Conservation (phyloP, 2,329 filamentous ascomycete species). For the Lecanosticta acicola region DNA sequence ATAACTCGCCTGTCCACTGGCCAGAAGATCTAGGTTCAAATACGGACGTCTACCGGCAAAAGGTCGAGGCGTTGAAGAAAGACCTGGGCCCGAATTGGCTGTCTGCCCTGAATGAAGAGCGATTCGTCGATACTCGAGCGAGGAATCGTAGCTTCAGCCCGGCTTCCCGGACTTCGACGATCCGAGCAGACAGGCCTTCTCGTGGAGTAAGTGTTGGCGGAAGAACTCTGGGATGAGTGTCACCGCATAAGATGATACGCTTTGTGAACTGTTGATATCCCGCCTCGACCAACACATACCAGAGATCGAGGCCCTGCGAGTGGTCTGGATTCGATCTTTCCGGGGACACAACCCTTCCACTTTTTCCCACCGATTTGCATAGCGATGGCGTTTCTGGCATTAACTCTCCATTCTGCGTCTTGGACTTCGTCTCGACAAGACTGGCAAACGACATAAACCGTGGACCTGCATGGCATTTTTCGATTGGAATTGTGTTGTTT, state of each 20-base stretch:
- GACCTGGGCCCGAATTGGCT: conserved; percentile 86
- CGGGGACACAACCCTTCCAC: background rate
- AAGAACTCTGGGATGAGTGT: conserved; percentile 29
- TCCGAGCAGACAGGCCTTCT: conserved; percentile 20
- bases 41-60: conserved; percentile 62
- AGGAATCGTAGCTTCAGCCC: conserved; percentile 25
- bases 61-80: conserved; percentile 77
- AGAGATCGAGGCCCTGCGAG: too few species aligned
- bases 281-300: too few species aligned
- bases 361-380: background rate
- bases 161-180: conserved; percentile 20
- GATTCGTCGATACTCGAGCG: conserved; percentile 36
- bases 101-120: conserved; percentile 75
- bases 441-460: background rate
- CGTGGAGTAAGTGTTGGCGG: conserved; percentile 29
- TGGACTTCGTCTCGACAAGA: background rate
- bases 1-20: conserved; percentile 25
- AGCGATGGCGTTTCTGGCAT: conserved; percentile 2
- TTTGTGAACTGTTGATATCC: too few species aligned
- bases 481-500: background rate
- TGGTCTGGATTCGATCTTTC: background rate
- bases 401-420: conserved; percentile 3
- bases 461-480: background rate
- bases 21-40: conserved; percentile 25
- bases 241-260: background rate